Percentiles rank a stretch among this genome's conserved stretches.
These are phyloP conservation scores for Fusarium neocosmosporiellum DNA, from an alignment of 2,329 filamentous ascomycete species.

Conservation along the genomic window DNA sequence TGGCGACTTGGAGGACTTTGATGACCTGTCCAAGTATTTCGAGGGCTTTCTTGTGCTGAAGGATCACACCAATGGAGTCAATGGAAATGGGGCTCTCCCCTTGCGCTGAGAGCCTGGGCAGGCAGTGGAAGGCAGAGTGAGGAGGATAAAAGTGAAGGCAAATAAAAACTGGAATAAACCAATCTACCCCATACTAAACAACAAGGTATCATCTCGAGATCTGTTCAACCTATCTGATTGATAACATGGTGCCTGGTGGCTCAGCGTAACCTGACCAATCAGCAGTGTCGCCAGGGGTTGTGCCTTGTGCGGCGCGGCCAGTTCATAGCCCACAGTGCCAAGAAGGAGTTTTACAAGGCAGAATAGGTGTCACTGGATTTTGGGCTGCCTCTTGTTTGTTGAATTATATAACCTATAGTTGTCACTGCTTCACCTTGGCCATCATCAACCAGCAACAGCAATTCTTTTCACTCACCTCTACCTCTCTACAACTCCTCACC, in stretches of 20 bases:
- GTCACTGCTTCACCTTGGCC: neutral
- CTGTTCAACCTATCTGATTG: neutral
- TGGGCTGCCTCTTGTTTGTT: neutral
- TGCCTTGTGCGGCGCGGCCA: neutral
- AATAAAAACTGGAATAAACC: neutral
- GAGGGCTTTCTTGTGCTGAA: neutral
- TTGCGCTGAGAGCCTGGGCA: neutral
- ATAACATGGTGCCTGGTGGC: neutral
- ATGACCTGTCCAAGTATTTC: constrained; percentile 1
- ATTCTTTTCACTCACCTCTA: neutral
- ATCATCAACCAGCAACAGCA: neutral
- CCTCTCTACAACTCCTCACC: neutral
- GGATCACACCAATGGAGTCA: neutral
- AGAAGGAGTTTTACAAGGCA: neutral
- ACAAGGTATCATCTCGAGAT: neutral
- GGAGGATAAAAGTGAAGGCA: neutral
- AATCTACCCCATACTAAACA: neutral
- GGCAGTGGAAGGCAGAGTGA: neutral
- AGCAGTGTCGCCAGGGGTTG: neutral
- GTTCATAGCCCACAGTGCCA: neutral
- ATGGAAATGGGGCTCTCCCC: neutral
- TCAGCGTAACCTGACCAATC: neutral
- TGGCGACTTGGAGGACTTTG: constrained; percentile 50
- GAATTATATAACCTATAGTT: neutral
- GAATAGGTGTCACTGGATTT: neutral